phyloP scores from a whole-genome alignment of 257 asterid genomes.

The Striga asiatica region DNA sequence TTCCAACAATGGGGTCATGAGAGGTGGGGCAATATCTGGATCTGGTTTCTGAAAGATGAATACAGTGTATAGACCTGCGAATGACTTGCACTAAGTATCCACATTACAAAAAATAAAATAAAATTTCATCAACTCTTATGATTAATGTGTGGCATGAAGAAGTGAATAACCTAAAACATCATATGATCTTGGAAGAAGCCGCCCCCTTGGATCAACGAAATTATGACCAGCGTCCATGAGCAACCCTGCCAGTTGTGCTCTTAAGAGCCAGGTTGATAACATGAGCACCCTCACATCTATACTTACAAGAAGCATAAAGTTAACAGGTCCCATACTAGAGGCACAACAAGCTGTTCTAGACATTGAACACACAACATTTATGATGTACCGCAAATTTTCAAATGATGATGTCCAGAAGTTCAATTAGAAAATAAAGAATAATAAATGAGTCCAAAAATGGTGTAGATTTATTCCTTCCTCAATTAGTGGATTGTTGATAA shows the following conservation, averaged over 20 bases:
- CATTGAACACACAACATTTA: not conserved
- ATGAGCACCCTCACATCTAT: constrained; percentile 12
- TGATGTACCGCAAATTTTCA: not conserved
- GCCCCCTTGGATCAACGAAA: constrained; percentile 77
- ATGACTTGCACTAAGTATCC: not conserved
- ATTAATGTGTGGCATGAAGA: not conserved
- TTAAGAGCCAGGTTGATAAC: constrained; percentile 20
- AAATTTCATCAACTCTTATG: constrained; percentile 6
- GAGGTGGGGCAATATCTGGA: constrained; percentile 86
- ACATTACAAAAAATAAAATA: not conserved
- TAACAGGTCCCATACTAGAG: not conserved
- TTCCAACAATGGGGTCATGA: constrained; percentile 64
- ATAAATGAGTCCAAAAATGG: not conserved
- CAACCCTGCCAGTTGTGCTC: constrained; percentile 68
- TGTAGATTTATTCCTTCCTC: not conserved
- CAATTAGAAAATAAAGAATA: not conserved
- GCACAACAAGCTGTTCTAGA: not conserved
- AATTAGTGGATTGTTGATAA: too few relatives aligned
- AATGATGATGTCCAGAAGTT: not conserved
- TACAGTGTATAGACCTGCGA: constrained; percentile 75
- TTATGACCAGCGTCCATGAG: constrained; percentile 66
- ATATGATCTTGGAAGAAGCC: constrained; percentile 78
- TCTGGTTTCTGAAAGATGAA: constrained; percentile 89
- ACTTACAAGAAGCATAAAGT: not conserved
- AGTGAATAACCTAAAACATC: constrained; percentile 63